Evolutionary conservation across 2,329 filamentous ascomycete species (phyloP).

Genomic region (Ceratocystis papillata): DNA sequence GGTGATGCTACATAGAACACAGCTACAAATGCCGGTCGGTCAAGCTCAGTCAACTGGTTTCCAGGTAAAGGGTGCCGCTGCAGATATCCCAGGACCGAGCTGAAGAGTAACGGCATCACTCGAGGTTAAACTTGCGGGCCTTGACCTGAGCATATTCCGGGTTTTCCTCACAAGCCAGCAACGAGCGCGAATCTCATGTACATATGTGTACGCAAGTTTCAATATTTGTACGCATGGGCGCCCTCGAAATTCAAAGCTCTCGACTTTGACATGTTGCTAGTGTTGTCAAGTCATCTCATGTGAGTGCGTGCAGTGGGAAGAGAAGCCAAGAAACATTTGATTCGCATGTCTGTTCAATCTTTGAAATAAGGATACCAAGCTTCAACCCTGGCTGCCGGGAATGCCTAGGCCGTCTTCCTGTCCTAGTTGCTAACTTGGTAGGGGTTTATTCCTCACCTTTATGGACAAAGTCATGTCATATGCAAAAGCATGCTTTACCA

Average conservation of each 20-base stretch:
- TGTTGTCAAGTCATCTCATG: background rate
- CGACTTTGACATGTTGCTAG: background rate
- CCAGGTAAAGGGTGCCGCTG: background rate
- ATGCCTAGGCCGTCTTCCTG: background rate
- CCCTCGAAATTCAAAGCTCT: background rate
- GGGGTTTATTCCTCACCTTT: background rate
- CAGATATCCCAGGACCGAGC: background rate
- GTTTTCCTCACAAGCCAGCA: no score
- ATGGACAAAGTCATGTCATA: background rate
- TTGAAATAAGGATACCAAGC: background rate
- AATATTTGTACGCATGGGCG: background rate
- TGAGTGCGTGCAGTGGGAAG: background rate
- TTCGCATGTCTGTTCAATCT: background rate
- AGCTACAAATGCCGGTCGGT: conserved; percentile 1
- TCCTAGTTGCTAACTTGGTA: background rate
- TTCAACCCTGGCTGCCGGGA: background rate
- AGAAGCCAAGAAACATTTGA: no score
- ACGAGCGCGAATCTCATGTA: no score
- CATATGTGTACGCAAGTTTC: no score
- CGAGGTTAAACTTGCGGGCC: no score
- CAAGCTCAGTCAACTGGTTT: background rate
- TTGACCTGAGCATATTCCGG: no score
- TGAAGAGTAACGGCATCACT: no score
- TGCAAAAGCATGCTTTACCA: background rate
- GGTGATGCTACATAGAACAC: conserved; percentile 5